phyloP scores from a whole-genome alignment of 1,284 basidiomycete genomes.

The Apiotrichum sp. region DNA sequence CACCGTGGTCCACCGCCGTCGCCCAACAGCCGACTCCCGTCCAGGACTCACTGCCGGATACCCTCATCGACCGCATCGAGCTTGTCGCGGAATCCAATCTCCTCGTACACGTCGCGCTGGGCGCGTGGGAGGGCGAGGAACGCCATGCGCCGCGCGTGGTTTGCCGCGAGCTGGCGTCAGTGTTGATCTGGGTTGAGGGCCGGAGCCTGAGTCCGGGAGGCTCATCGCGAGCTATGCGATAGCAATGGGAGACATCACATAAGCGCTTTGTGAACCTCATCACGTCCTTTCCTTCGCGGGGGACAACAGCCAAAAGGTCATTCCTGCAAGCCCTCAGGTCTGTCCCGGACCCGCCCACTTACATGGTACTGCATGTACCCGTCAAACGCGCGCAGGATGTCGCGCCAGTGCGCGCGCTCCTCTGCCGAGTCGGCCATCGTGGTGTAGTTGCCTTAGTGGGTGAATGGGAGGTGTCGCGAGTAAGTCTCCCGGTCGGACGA shows the following conservation, averaged over 20 bases:
- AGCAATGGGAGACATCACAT: too few relatives aligned
- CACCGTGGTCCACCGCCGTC: too few relatives aligned
- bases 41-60: constrained; percentile 34
- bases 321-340: too few relatives aligned
- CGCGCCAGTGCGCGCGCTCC: constrained; percentile 41
- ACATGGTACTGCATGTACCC: constrained; percentile 48
- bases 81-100: constrained; percentile 45
- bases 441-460: neutral
- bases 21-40: neutral
- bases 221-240: too few relatives aligned
- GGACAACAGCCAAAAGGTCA: too few relatives aligned
- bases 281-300: too few relatives aligned
- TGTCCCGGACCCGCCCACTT: constrained; percentile 4
- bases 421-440: constrained; percentile 26
- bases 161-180: constrained; percentile 39
- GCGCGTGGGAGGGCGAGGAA: constrained; percentile 41
- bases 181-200: too few relatives aligned
- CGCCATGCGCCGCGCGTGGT: constrained; percentile 41
- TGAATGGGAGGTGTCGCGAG: too few relatives aligned
- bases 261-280: too few relatives aligned
- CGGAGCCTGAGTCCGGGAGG: too few relatives aligned
- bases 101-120: constrained; percentile 29
- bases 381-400: constrained; percentile 39
- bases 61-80: constrained; percentile 47
- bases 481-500: too few relatives aligned